Conservation (phyloP, 352 stramenopile genomes). For the Globisporangium carolinianum region DNA sequence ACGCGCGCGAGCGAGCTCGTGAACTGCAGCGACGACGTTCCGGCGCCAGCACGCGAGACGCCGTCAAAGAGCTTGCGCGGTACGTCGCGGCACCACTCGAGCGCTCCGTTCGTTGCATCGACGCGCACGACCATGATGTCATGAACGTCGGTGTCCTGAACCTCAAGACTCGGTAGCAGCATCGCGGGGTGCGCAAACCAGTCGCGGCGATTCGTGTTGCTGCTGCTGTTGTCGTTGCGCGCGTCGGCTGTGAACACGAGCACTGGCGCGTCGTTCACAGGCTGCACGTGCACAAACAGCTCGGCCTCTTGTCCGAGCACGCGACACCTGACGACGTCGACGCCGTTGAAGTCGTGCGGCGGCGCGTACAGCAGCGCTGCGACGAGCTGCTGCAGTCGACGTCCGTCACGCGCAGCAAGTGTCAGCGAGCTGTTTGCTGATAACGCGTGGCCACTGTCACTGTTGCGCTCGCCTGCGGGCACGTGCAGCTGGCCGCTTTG, state of each 20-base stretch:
- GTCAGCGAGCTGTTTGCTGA: slow-evolving; percentile 3
- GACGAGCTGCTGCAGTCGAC: slow-evolving; percentile 4
- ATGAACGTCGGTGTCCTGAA: slow-evolving; percentile 26
- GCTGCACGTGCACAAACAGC: slow-evolving; percentile 9
- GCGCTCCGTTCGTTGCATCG: slow-evolving; percentile 16
- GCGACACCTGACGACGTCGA: slow-evolving; percentile 6
- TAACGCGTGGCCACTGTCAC: too few species aligned
- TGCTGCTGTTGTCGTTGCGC: not conserved
- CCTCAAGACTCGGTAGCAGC: slow-evolving; percentile 23
- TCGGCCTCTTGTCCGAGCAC: slow-evolving; percentile 1
- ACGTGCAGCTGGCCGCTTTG: slow-evolving; percentile 6
- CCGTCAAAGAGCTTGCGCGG: slow-evolving; percentile 22
- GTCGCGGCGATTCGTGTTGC: slow-evolving; percentile 1
- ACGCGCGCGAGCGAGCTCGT: slow-evolving; percentile 19
- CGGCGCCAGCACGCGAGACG: slow-evolving; percentile 11
- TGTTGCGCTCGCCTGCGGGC: not conserved
- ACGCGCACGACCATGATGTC: slow-evolving; percentile 31
- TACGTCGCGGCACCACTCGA: slow-evolving; percentile 12
- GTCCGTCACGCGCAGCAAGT: not conserved
- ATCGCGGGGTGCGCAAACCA: slow-evolving; percentile 19
- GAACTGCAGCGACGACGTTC: slow-evolving; percentile 10
- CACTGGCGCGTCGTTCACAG: slow-evolving; percentile 20
- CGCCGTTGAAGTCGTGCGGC: slow-evolving; percentile 8
- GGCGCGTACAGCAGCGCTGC: slow-evolving; percentile 11
- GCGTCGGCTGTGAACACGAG: not conserved